Conservation (phyloP, 306 rosid genomes). For the Calophaca sinica region DNA sequence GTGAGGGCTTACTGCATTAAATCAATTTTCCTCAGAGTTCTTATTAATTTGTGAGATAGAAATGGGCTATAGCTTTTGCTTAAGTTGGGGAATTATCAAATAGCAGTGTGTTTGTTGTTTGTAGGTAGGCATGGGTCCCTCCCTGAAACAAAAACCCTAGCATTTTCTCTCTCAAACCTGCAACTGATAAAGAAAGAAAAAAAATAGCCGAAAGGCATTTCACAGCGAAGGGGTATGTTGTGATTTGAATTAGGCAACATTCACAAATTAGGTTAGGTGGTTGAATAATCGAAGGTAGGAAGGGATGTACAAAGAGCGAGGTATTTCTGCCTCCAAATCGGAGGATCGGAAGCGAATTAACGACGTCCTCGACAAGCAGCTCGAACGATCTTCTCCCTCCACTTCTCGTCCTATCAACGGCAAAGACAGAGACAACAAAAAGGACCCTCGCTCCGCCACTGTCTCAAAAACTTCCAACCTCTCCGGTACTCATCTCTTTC, state of each 20-base stretch:
- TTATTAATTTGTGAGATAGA: not conserved
- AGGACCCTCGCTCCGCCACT: constrained; percentile 61
- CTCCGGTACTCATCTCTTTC: constrained; percentile 51
- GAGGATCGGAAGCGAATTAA: constrained; percentile 95
- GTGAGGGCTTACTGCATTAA: no score
- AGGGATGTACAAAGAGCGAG: constrained; percentile 72
- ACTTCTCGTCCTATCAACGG: constrained; percentile 78
- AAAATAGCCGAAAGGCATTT: constrained; percentile 11
- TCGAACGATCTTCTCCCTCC: constrained; percentile 94
- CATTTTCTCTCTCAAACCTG: not conserved
- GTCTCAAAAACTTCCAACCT: constrained; percentile 54
- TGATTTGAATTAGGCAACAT: not conserved
- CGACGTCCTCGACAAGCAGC: constrained; percentile 91
- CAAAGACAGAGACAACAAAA: constrained; percentile 41
- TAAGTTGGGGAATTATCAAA: not conserved
- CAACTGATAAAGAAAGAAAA: not conserved
- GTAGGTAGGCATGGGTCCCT: constrained; percentile 9
- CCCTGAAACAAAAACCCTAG: constrained; percentile 43
- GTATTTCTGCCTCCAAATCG: constrained; percentile 58
- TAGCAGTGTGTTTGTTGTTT: not conserved
- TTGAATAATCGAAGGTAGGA: not conserved
- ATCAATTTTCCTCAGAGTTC: no score
- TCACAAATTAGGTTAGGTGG: constrained; percentile 4
- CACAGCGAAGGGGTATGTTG: not conserved
- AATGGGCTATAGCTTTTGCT: not conserved